Evolutionary conservation across 768 basidiomycete genomes (phyloP).

Genomic region (Trametes coccinea): DNA sequence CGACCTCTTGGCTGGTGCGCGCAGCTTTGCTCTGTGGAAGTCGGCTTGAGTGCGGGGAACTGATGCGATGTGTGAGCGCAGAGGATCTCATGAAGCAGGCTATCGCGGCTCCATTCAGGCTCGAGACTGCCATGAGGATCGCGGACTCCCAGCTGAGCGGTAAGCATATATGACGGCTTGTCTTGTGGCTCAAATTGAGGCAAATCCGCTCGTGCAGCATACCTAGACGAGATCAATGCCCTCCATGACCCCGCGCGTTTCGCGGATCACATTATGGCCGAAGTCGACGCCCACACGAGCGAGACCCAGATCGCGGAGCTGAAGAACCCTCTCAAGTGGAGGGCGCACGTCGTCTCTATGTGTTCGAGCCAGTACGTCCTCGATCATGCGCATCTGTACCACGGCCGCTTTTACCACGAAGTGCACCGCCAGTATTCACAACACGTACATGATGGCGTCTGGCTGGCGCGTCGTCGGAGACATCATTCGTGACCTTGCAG

Average conservation of each 20-base stretch:
- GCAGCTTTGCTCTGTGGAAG: not conserved
- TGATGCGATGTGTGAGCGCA: conserved; percentile 29
- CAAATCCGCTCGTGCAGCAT: conserved; percentile 41
- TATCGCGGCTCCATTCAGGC: conserved; percentile 60
- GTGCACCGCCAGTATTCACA: conserved; percentile 62
- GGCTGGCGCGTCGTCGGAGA: conserved; percentile 77
- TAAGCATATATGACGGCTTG: conserved; percentile 34
- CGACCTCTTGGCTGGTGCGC: conserved; percentile 70
- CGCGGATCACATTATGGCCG: conserved; percentile 52
- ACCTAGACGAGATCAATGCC: conserved; percentile 67
- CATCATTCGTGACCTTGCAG: conserved; percentile 54
- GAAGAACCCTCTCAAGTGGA: conserved; percentile 12
- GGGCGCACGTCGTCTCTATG: conserved; percentile 17
- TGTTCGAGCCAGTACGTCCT: conserved; percentile 25
- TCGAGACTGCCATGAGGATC: conserved; percentile 63
- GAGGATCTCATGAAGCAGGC: conserved; percentile 71
- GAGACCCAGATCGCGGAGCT: conserved; percentile 7
- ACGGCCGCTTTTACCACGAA: not conserved
- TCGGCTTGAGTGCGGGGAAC: not conserved
- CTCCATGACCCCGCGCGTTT: conserved; percentile 70
- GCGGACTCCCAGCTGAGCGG: conserved; percentile 75
- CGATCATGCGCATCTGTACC: not conserved
- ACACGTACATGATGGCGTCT: conserved; percentile 78
- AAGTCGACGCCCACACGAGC: conserved; percentile 54
- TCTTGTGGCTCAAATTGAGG: not conserved